Percentiles rank a stretch among this genome's conserved stretches.
These are phyloP conservation scores for Aspergillus carlsbadensis DNA, from an alignment of 495 filamentous ascomycete species.

Conservation along the genomic window DNA sequence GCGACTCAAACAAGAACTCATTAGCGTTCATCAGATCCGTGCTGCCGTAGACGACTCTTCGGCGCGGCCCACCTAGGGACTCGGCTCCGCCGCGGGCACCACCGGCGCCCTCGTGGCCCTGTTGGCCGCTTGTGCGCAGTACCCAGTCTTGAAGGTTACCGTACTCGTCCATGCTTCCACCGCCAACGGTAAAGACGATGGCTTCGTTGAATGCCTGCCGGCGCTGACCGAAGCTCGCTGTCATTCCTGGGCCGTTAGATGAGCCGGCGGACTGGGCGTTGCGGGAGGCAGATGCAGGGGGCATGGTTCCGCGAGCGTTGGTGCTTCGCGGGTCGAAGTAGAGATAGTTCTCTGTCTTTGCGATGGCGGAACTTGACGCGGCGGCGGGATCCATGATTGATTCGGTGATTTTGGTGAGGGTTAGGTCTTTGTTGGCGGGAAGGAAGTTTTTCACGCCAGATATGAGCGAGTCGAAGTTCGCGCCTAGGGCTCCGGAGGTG, in stretches of 20 bases:
- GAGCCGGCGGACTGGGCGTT: slow-evolving; percentile 48
- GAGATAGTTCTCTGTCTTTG: slow-evolving; percentile 97
- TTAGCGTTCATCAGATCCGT: slow-evolving; percentile 90
- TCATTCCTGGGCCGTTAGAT: slow-evolving; percentile 58
- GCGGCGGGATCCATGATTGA: slow-evolving; percentile 95
- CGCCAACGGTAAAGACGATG: slow-evolving; percentile 94
- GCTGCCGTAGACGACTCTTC: slow-evolving; percentile 90
- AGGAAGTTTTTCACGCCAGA: slow-evolving; percentile 99
- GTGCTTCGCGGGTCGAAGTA: slow-evolving; percentile 96
- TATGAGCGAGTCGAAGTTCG: slow-evolving; percentile 93
- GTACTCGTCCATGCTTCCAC: slow-evolving; percentile 98
- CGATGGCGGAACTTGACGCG: slow-evolving; percentile 86
- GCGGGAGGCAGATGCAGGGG: slow-evolving; percentile 59
- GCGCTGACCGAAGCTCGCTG: slow-evolving; percentile 88
- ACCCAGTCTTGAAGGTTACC: slow-evolving; percentile 98
- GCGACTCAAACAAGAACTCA: slow-evolving; percentile 78
- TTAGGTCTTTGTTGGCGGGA: slow-evolving; percentile 91
- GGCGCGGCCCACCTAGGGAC: slow-evolving; percentile 43
- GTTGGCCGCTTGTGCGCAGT: slow-evolving; percentile 62
- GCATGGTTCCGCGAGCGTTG: slow-evolving; percentile 91
- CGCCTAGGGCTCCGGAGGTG: slow-evolving; percentile 82
- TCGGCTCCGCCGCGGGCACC: slow-evolving; percentile 36
- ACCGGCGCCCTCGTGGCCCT: slow-evolving; percentile 45
- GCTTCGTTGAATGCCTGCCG: slow-evolving; percentile 94
- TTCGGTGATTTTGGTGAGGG: slow-evolving; percentile 95